Evolutionary conservation across 208 protist species (phyloP), one percentile per base, ranked within the genome.

Genomic region (Naegleria fowleri): DNA sequence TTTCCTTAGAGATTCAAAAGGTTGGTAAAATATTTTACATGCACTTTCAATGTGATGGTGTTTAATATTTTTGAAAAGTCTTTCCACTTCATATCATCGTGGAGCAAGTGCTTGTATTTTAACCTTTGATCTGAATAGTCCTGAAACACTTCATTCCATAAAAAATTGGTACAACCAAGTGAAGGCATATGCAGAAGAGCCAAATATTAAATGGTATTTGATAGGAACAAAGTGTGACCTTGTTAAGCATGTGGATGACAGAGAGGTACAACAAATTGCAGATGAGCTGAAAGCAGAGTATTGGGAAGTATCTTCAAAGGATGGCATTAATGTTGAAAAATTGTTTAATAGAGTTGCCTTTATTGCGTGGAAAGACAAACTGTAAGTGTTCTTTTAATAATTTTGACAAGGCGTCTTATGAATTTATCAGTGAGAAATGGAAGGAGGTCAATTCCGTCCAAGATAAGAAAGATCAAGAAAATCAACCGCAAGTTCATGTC

Each of bases 281-380:
- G 15, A 39, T 0, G 29, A 86, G 25, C 38, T 86, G 0, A 43
- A 86, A 29, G 83, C 40, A 39, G 83, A 86, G 25, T 86, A 86
- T 86, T 86, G 83, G 83, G 83, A 86, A 48, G 83, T 86, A 48
- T 86, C 83, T 33, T 40, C 83, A 25, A 86, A 86, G 36, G 83
- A 86, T 33, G 40, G 40, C 19, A 43, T 86, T 39, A 86, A 86
- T 43, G 36, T 43, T 86, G 33, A 39, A 33, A 36, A 86, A 36
- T 86, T 86, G 22, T 86, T 86, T 48, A 36, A 43, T 48, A 4
- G 55, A 67, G 22, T 67, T 67, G 55, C 55, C 2, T 67, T 67
- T 67, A 29, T 67, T 67, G 55, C 55, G 11, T 67, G 55, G 55
- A 67, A 67, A 29, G 55, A 67, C 19, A 67, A 67, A 19, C 22